Evolutionary conservation across 75 land plant species (phyloP).

Genomic region (Isoetes taiwanensis): DNA sequence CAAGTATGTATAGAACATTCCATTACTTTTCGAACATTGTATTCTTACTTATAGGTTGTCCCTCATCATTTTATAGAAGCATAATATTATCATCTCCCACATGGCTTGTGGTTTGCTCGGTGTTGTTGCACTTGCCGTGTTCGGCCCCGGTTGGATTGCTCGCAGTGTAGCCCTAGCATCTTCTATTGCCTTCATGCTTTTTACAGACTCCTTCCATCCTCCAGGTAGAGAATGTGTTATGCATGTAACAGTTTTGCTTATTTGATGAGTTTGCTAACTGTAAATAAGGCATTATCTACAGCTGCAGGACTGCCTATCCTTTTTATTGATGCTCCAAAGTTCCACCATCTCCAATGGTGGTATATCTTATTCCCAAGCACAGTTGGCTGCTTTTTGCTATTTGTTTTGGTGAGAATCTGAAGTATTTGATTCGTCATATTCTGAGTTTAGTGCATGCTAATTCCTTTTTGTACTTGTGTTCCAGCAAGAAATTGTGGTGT

Average conservation of each 20-base stretch:
- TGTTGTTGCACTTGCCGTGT: conserved; percentile 39
- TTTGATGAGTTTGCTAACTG: background rate
- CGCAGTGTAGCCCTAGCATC: conserved; percentile 54
- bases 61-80: conserved; percentile 52
- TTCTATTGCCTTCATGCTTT: conserved; percentile 74
- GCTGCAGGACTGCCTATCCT: conserved; percentile 87
- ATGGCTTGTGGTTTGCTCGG: conserved; percentile 66
- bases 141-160: conserved; percentile 80
- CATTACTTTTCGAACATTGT: too few relatives aligned
- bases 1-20: too few relatives aligned
- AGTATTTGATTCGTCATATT: background rate
- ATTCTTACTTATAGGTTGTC: too few relatives aligned
- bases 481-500: conserved; percentile 11
- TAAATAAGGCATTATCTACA: conserved; percentile 10
- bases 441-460: background rate
- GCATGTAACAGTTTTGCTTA: background rate
- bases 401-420: conserved; percentile 37
- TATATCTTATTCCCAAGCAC: conserved; percentile 70
- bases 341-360: conserved; percentile 60
- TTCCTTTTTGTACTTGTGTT: background rate
- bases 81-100: conserved; percentile 73
- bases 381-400: conserved; percentile 50
- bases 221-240: conserved; percentile 35
- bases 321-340: conserved; percentile 60
- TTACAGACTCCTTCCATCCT: conserved; percentile 49